Percentiles rank a stretch among this genome's conserved stretches.
These are phyloP conservation scores for Cubamyces sp. DNA, from an alignment of 768 basidiomycete species.

Conservation along the genomic window DNA sequence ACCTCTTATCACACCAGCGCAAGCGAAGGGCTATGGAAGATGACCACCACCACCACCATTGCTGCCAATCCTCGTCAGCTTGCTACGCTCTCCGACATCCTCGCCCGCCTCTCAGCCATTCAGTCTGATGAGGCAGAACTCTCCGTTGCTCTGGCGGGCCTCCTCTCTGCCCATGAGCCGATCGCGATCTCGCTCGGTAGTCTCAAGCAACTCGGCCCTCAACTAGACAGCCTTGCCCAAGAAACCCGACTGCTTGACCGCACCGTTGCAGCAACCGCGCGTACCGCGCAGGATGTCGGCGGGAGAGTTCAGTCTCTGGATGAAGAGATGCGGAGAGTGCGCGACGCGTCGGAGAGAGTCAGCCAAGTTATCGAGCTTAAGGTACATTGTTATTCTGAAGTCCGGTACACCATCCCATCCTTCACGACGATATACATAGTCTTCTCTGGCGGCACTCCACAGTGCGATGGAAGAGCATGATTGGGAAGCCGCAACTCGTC, in stretches of 20 bases:
- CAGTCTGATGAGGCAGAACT: conserved; percentile 80
- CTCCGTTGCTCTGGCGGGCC: conserved; percentile 68
- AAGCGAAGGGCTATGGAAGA: too few species aligned
- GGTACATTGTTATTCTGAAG: conserved; percentile 46
- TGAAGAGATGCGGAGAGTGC: conserved; percentile 89
- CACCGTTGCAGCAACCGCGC: conserved; percentile 72
- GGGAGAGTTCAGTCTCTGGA: conserved; percentile 87
- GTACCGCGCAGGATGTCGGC: conserved; percentile 88
- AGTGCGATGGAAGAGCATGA: conserved; percentile 77
- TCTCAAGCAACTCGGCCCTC: conserved; percentile 61
- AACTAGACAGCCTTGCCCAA: conserved; percentile 60
- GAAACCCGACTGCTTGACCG: conserved; percentile 59
- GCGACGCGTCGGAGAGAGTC: conserved; percentile 89
- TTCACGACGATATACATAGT: conserved; percentile 51
- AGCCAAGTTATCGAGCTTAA: conserved; percentile 95
- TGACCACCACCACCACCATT: too few species aligned
- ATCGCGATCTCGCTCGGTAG: conserved; percentile 64
- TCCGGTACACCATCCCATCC: neutral
- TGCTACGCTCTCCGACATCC: conserved; percentile 67
- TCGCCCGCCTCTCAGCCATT: conserved; percentile 73
- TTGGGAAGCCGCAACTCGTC: conserved; percentile 94
- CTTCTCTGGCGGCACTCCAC: conserved; percentile 61
- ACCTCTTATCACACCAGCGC: too few species aligned
- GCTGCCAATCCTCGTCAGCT: conserved; percentile 39
- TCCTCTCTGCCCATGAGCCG: conserved; percentile 71